Conservation (phyloP, 2,329 filamentous ascomycete genomes). For the Hysterium pulicare region DNA sequence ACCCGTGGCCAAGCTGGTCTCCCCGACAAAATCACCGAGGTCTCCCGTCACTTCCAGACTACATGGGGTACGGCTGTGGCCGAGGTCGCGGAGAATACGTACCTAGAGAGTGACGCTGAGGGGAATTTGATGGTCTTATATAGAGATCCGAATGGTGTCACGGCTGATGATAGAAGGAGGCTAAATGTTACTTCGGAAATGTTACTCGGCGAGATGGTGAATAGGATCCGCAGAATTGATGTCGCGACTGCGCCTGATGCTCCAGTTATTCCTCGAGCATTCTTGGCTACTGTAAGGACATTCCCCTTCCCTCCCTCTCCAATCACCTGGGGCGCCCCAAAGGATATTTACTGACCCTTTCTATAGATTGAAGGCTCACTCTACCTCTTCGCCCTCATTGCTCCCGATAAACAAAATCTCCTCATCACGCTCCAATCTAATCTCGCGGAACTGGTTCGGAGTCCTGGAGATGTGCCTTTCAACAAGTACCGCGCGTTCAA, state of each 20-base stretch:
- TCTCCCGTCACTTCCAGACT: slow-evolving; percentile 76
- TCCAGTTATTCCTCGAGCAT: slow-evolving; percentile 75
- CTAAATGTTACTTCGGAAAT: slow-evolving; percentile 77
- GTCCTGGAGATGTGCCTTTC: slow-evolving; percentile 73
- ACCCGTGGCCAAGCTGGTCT: slow-evolving; percentile 54
- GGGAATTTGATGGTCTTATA: slow-evolving; percentile 83
- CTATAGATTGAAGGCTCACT: slow-evolving; percentile 82
- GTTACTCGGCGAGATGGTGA: slow-evolving; percentile 88
- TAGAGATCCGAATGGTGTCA: slow-evolving; percentile 69
- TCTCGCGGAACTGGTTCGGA: slow-evolving; percentile 64
- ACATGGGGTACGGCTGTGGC: slow-evolving; percentile 79
- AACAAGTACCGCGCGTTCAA: slow-evolving; percentile 77
- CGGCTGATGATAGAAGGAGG: slow-evolving; percentile 66
- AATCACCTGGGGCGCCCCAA: neutral
- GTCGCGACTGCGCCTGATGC: slow-evolving; percentile 63
- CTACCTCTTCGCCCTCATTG: slow-evolving; percentile 82
- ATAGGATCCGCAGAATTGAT: slow-evolving; percentile 73
- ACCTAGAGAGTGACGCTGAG: slow-evolving; percentile 80
- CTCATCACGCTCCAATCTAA: slow-evolving; percentile 76
- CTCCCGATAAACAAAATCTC: slow-evolving; percentile 68
- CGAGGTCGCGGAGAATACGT: slow-evolving; percentile 68
- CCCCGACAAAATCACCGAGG: slow-evolving; percentile 65
- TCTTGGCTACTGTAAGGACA: slow-evolving; percentile 84
- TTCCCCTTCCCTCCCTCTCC: neutral
- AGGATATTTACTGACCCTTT: slow-evolving; percentile 10